These are phyloP conservation scores for Petunia secreta DNA, from an alignment of 257 asterid species.

Conservation along the genomic window DNA sequence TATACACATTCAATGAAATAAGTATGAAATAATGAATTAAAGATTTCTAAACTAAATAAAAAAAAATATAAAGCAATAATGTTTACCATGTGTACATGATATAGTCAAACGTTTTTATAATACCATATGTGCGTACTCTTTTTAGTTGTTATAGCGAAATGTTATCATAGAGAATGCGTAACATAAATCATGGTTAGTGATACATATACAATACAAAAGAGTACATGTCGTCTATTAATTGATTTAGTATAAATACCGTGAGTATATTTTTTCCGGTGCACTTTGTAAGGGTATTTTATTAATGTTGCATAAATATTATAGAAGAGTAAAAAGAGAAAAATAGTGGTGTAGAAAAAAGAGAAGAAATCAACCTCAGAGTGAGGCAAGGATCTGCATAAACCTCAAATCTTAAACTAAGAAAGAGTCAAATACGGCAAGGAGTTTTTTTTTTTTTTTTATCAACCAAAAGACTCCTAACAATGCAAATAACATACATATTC, in stretches of 20 bases:
- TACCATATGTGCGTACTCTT: too few species aligned
- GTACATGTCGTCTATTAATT: too few species aligned
- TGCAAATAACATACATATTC: background rate
- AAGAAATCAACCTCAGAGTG: conserved; percentile 18
- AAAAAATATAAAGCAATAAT: too few species aligned
- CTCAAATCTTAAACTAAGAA: conserved; percentile 8
- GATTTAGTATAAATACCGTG: too few species aligned
- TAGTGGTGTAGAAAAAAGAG: conserved; percentile 2
- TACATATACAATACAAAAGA: too few species aligned
- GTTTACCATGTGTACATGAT: too few species aligned
- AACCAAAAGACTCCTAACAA: background rate
- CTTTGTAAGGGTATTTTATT: too few species aligned
- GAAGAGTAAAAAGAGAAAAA: background rate
- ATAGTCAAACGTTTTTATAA: too few species aligned
- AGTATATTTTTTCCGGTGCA: too few species aligned
- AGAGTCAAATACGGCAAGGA: background rate
- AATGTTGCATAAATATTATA: background rate
- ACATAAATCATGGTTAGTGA: too few species aligned
- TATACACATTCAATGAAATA: background rate
- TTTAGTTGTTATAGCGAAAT: too few species aligned
- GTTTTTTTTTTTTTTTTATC: background rate
- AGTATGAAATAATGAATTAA: background rate
- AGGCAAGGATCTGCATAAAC: background rate
- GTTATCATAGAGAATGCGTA: too few species aligned
- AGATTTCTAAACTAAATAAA: background rate